A percentile compares a stretch with the other conserved stretches of the same genome.
Conservation (phyloP, 2,329 filamentous ascomycete species). For the Ophiosphaerella korrae region DNA sequence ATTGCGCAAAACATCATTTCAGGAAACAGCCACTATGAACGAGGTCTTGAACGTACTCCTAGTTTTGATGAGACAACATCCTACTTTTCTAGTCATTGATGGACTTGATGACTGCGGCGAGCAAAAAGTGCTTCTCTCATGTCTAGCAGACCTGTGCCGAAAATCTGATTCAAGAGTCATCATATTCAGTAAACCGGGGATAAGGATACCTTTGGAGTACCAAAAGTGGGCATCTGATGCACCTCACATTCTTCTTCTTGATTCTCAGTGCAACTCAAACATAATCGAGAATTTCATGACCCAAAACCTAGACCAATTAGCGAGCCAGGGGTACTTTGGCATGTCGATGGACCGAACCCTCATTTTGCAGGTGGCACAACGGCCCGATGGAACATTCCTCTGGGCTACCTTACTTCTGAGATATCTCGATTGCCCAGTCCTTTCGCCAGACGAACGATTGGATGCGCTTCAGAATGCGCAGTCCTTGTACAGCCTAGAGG, state of each 20-base stretch:
- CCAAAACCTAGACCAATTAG: constrained; percentile 28
- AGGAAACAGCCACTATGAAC: constrained; percentile 31
- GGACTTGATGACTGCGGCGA: constrained; percentile 37
- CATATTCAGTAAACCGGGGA: constrained; percentile 31
- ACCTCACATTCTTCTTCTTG: constrained; percentile 29
- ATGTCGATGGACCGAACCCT: constrained; percentile 31
- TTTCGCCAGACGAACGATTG: constrained; percentile 34
- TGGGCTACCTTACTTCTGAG: constrained; percentile 33
- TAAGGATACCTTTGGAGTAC: constrained; percentile 33
- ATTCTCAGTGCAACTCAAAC: constrained; percentile 17
- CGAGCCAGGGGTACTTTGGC: constrained; percentile 37
- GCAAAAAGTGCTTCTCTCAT: constrained; percentile 20
- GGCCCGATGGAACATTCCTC: constrained; percentile 34
- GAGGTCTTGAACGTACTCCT: constrained; percentile 31
- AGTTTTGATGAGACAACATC: constrained; percentile 35
- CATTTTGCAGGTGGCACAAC: constrained; percentile 20
- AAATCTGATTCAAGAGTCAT: constrained; percentile 30
- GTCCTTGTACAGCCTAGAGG: constrained; percentile 24
- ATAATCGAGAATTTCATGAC: constrained; percentile 25
- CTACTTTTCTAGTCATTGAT: constrained; percentile 38
- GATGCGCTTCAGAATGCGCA: constrained; percentile 20
- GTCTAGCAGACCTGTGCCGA: constrained; percentile 28
- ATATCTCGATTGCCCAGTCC: constrained; percentile 27
- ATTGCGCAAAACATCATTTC: constrained; percentile 28
- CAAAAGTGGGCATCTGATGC: constrained; percentile 36